A percentile compares a stretch with the other conserved stretches of the same genome.
Evolutionary conservation across 2,329 filamentous ascomycete species (phyloP).

Genomic region (Fusarium scirpi): DNA sequence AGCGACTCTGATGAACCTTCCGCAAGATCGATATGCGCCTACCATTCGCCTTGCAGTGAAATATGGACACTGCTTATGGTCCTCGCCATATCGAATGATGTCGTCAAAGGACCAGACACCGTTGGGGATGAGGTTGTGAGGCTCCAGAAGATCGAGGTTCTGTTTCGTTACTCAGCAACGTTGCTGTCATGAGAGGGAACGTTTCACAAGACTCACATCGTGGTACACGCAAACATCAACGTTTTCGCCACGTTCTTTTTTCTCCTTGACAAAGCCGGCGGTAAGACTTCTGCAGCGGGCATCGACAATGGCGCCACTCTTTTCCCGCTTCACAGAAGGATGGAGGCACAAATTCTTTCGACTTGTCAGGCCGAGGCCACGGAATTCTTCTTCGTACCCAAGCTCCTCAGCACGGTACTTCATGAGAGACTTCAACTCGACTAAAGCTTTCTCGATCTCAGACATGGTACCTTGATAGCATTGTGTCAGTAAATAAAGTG

Average conservation of each 20-base stretch:
- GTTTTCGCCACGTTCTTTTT: constrained; percentile 93
- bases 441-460: constrained; percentile 97
- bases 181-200: neutral
- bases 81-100: constrained; percentile 88
- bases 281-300: constrained; percentile 96
- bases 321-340: constrained; percentile 94
- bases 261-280: constrained; percentile 96
- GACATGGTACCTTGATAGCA: constrained; percentile 83
- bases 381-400: constrained; percentile 92
- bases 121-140: constrained; percentile 92
- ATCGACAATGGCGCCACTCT: constrained; percentile 93
- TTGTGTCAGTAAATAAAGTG: constrained; percentile 9
- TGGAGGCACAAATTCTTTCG: constrained; percentile 97
- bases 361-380: constrained; percentile 91
- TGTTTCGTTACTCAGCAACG: constrained; percentile 50
- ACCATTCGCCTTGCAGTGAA: constrained; percentile 96
- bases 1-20: neutral
- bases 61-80: constrained; percentile 97
- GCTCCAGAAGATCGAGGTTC: constrained; percentile 94
- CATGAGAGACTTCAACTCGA: constrained; percentile 92
- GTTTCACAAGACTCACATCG: constrained; percentile 69
- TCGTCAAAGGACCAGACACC: constrained; percentile 97
- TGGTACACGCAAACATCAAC: constrained; percentile 97
- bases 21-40: constrained; percentile 41
- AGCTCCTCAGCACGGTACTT: constrained; percentile 91